phyloP scores from a whole-genome alignment of 1,284 basidiomycete genomes.

The Sporisorium sorghi region DNA sequence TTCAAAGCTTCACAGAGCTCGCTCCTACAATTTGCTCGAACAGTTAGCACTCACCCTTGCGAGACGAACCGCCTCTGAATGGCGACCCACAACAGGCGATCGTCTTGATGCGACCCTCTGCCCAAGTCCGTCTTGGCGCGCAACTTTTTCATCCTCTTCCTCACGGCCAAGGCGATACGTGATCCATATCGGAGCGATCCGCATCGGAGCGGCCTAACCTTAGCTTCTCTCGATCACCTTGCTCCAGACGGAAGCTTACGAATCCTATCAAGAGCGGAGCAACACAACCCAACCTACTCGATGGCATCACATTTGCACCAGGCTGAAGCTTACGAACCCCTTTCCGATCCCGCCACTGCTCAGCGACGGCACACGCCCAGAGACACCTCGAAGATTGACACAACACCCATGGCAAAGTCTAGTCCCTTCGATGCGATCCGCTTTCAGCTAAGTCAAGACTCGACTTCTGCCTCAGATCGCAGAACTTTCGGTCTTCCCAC shows the following conservation, averaged over 20 bases:
- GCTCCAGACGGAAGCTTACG: not conserved
- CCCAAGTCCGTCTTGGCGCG: conserved; percentile 11
- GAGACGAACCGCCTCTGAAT: not conserved
- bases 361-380: not conserved
- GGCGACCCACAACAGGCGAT: not conserved
- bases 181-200: not conserved
- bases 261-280: not conserved
- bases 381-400: not conserved
- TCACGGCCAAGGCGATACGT: not conserved
- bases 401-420: not conserved
- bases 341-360: not conserved
- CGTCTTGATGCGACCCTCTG: conserved; percentile 11
- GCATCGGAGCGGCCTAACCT: not conserved
- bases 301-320: conserved; percentile 16
- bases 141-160: not conserved
- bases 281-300: not conserved
- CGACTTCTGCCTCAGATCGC: conserved; percentile 1
- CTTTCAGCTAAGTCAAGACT: conserved; percentile 8
- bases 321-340: not conserved
- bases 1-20: not conserved
- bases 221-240: conserved; percentile 1
- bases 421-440: conserved; percentile 18
- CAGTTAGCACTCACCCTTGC: too few relatives aligned
- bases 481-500: conserved; percentile 32
- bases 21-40: not conserved